Evolutionary conservation across 2,329 filamentous ascomycete species (phyloP).

Genomic region (Cercospora beticola): DNA sequence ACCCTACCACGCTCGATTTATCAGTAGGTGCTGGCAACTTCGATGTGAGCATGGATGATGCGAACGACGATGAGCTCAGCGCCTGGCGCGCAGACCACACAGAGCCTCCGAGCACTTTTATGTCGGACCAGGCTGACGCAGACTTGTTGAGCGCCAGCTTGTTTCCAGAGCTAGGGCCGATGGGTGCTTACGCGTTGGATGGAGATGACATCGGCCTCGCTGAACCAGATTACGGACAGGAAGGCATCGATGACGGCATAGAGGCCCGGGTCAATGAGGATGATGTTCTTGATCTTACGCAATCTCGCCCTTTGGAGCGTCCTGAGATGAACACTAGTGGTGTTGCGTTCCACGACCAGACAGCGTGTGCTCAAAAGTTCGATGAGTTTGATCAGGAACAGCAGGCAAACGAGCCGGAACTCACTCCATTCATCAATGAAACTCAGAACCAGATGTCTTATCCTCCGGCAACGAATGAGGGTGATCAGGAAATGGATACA

Average conservation of each 20-base stretch:
- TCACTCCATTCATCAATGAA: not conserved
- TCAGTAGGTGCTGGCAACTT: not conserved
- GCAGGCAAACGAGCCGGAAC: not conserved
- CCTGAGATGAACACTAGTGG: not conserved
- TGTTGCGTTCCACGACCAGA: not conserved
- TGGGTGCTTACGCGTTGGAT: not conserved
- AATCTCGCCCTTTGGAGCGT: not conserved
- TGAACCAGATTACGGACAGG: constrained; percentile 4
- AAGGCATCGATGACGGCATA: not conserved
- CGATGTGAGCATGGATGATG: not conserved
- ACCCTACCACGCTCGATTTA: not conserved
- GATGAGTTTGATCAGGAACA: not conserved
- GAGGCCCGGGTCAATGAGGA: not conserved
- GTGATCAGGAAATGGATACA: not conserved
- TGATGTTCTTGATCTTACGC: not conserved
- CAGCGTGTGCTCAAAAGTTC: too few relatives aligned
- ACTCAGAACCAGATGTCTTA: not conserved
- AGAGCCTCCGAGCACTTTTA: not conserved
- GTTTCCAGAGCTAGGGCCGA: not conserved
- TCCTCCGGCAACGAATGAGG: not conserved
- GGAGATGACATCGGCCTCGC: not conserved
- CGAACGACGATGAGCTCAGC: not conserved
- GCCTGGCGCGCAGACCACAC: not conserved
- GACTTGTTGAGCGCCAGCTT: not conserved
- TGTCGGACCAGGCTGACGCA: not conserved